phyloP scores from a whole-genome alignment of 2,329 filamentous ascomycete genomes.

The Ceratocystis smalleyi region DNA sequence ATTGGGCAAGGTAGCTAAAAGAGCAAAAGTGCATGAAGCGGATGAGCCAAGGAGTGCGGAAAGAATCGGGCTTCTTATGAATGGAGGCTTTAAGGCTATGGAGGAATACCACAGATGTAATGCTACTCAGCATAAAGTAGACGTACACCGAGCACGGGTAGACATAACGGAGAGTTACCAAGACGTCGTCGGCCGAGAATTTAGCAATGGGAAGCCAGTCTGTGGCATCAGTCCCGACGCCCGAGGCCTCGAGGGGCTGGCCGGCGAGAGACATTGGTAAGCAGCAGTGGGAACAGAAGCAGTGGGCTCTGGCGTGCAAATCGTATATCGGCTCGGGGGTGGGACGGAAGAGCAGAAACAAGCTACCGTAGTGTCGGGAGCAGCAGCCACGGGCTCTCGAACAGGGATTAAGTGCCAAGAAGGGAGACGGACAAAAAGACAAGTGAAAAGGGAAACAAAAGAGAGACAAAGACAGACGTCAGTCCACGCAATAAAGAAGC shows the following conservation, averaged over 20 bases:
- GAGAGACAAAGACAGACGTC: not conserved
- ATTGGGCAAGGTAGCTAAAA: constrained; percentile 33
- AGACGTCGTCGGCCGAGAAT: not conserved
- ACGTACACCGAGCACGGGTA: constrained; percentile 41
- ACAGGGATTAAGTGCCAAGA: not conserved
- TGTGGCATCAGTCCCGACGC: not conserved
- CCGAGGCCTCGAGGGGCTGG: not conserved
- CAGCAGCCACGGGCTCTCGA: not conserved
- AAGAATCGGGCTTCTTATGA: constrained; percentile 24
- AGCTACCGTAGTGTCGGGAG: not conserved
- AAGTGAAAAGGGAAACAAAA: not conserved
- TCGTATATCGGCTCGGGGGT: not conserved
- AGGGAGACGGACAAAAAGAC: not conserved
- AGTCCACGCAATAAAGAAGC: not conserved
- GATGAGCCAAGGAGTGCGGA: constrained; percentile 25
- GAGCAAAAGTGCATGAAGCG: constrained; percentile 6
- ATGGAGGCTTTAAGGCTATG: constrained; percentile 30
- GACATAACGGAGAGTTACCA: constrained; percentile 32
- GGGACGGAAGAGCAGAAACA: not conserved
- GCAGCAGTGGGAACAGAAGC: not conserved
- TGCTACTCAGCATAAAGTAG: constrained; percentile 40
- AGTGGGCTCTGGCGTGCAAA: not conserved
- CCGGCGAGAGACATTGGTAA: constrained; percentile 1
- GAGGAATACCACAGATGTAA: constrained; percentile 37
- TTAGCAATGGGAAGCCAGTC: not conserved